Base-by-base conservation (phyloP, 2,329 filamentous ascomycete genomes). In the Tolypocladium ophioglossoides region DNA sequence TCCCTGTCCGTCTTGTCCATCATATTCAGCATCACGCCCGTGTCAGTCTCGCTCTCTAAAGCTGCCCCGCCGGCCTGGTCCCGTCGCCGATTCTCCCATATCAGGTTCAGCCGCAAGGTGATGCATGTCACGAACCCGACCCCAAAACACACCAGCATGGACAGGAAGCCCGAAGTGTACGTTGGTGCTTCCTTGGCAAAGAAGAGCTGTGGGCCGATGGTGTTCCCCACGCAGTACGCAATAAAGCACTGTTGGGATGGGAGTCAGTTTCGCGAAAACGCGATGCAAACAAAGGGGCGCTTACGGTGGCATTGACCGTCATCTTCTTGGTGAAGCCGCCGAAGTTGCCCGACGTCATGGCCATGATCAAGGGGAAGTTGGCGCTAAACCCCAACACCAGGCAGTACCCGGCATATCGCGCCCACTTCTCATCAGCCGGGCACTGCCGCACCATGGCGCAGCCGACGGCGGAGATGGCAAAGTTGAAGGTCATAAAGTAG, bases 321-420 rank as follows among this genome's bases (percentile, higher is more conserved):
- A 76, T 74, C 61, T 83, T 84, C 69, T 86, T 86, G 1, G 82
- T 85, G 52, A 83, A 79, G 0, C 82, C 83, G 22, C 76, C 81
- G 35, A 83, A 71, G 61, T 85, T 85, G 7, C 78, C 73, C 0
- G 76, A 76, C 37, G 81, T 71, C 68, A 85, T 74, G 11, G 78
- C 78, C 66, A 85, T 72, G 48, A 75, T 68, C 37, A 85, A 70
- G 18, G 66, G 62, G 46, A 66, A 62, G 39, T 60, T 61, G 38
- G 57, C 61, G 73, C 79, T 61, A 78, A 74, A 2, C 74, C 79
- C 9, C 76, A 79, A 78, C 75, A 84, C 72, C 82, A 86, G 48
- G 18, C 63, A 62, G 46, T 61, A 60, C 14, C 63, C 66, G n/a
- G 59, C 56, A 35, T 63, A 65, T 1, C 65, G 63, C 12, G 58